Base-by-base conservation (phyloP, 768 basidiomycete genomes). In the Rhodotorula taiwanensis region DNA sequence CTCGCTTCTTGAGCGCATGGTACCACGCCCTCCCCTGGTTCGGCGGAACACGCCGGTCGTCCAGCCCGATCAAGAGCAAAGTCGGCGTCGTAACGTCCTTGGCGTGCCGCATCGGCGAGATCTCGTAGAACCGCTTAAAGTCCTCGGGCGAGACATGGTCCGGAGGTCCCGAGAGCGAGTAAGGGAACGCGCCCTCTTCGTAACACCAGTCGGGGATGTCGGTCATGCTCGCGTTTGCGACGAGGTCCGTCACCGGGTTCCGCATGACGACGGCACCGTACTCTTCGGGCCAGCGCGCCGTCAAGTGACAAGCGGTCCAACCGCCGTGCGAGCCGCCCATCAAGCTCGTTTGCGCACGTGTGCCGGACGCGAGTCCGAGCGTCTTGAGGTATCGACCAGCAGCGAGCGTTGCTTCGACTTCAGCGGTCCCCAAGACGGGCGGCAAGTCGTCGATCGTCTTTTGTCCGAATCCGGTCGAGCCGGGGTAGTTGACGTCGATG, bases 271-370 rank as follows among this genome's bases (percentile, higher is more conserved):
- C 83, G 0, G 84, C 86, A 16, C 79, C 80, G 72, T 85, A 87
- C 42, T 82, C 73, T 23, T 80, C 78, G 0, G 86, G 85, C 68
- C 79, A 80, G 62, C 82, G 82, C 1, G 83, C 83, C 23, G 86
- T 81, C 16, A 88, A 45, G 45, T 72, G 68, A 11, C 79, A 80
- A 1, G 80, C 66, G 20, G 86, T 76, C 72, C 84, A 87, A 3
- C 86, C 86, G 0, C 86, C 86, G 62, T 88, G 87, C 50, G 83
- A 84, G 44, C 86, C 86, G 8, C 86, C 86, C 54, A 76, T 76
- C 2, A 86, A 72, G 34, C 85, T 78, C 54, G 83, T 80, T 64
- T 80, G 81, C 11, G 81, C 83, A 21, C 75, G 74, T 1, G 80
- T 81, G 20, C 78, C 72, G 47, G 77, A 75, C 1, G 83, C 80